Base-by-base conservation (phyloP, 768 basidiomycete species). In the Auricularia sp. region DNA sequence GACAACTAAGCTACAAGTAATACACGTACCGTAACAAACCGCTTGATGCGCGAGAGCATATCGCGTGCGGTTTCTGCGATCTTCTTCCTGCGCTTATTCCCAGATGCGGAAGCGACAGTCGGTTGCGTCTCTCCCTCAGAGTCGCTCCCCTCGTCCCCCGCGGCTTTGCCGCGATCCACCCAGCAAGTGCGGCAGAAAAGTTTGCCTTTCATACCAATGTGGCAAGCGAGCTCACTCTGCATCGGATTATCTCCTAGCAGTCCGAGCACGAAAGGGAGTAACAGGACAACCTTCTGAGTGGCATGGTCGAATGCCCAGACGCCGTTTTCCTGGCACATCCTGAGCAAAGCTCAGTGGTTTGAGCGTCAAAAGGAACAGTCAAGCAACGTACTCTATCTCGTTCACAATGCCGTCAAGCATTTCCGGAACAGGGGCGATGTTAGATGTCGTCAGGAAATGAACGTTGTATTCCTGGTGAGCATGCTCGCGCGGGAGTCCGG, bases 241-340 rank as follows among this genome's bases (percentile, higher is more conserved):
- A 80, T 80, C 0, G 78, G 80, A 66, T 82, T 81, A 64, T 82
- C 78, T 0, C 79, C 80, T 0, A 76, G 70, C 3, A 70, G 29
- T 2, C 67, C 68, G 3, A 69, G 59, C 1, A 69, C 64, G 6
- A 39, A 62, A 0, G 68, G 66, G 12, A 70, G 61, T 1, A 70
- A n/a, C 0, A 71, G 62, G 1, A 70, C 62, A 3, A 23, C 29
- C 0, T 61, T 36, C 10, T 61, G 23, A 18, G 36, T 21, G 1
- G 29, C 23, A 33, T 63, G 68, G 62, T 80, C 79, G 73, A 74
- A 81, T 1, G 76, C 78, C 72, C 74, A 74, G 1, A 80, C 72
- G 0, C 79, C 78, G 12, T 69, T 59, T 0, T 69, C 36, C 54
- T 76, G 73, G 3, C 66, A 69, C 2, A 23, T 23, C 23, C 23